Evolutionary conservation across 2,329 filamentous ascomycete genomes (phyloP).

Genomic region (Talaromyces sp.): DNA sequence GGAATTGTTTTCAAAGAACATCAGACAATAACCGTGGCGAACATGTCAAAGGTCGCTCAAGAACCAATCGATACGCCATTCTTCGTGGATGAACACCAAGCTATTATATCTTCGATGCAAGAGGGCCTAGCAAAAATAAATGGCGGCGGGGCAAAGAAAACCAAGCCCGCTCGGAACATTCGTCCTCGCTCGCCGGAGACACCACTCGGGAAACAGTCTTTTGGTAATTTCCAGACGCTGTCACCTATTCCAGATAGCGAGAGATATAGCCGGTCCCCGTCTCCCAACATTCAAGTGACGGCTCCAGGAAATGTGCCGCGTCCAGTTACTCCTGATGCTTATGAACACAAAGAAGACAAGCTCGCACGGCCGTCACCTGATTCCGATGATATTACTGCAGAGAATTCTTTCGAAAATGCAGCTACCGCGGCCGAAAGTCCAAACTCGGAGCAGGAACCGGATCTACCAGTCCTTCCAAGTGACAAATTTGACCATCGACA

Average conservation of each 20-base stretch:
- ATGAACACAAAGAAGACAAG: neutral
- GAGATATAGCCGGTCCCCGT: neutral
- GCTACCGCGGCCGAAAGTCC: neutral
- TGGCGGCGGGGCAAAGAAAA: conserved; percentile 15
- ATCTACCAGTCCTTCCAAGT: conserved; percentile 14
- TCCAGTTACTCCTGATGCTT: neutral
- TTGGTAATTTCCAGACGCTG: neutral
- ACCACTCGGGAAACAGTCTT: neutral
- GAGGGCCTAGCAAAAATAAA: conserved; percentile 28
- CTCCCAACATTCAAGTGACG: conserved; percentile 9
- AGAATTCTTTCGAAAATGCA: neutral
- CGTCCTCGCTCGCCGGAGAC: neutral
- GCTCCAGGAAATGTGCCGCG: neutral
- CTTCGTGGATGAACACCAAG: conserved; percentile 23
- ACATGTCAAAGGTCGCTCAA: conserved; percentile 30
- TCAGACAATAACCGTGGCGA: conserved; percentile 34
- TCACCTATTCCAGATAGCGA: conserved; percentile 11
- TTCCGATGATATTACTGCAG: neutral
- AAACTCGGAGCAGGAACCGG: conserved; percentile 2
- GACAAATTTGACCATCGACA: conserved; percentile 17
- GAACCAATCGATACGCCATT: conserved; percentile 21
- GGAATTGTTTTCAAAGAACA: conserved; percentile 32
- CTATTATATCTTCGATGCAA: conserved; percentile 30
- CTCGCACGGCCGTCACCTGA: neutral
- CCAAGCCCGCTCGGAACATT: neutral